Evolutionary conservation across 306 rosid genomes (phyloP), one percentile per base, ranked within the genome.

Genomic region (Cyclanthera cordifolia): DNA sequence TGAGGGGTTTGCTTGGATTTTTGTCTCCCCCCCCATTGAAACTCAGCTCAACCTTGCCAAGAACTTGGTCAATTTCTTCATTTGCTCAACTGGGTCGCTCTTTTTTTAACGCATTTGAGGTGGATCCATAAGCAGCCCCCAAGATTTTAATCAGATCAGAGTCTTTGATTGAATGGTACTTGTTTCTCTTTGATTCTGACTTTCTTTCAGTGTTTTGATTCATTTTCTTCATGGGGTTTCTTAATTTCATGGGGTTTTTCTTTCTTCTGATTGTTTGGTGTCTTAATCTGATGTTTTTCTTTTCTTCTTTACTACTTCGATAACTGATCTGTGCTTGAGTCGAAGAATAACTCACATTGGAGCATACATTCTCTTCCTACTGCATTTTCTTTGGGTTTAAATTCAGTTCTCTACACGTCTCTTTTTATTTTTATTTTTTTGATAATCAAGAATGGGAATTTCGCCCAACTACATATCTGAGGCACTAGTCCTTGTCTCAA

Each of bases 91-190:
- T 81, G 79, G 75, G 80, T 71, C 45, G 76, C 70, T 72, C 58
- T 45, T 57, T 77, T 54, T 76, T 70, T 71, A 66, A 17, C 61
- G 71, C 61, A 25, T 65, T 70, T 71, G 76, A 68, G 76, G 87
- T 81, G 83, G 99, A 93, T 87, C 94, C 88, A 67, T 71, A 67
- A 74, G 75, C 80, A 71, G n/a, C 27, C 27, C 63, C 81, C 46
- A 23, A 74, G 85, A 58, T 76, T 84, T 79, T 82, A 89, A 87
- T 89, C 90, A 15, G 84, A 89, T 82, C 84, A 81, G 73, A 57
- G 66, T 74, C 57, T 73, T 47, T 41, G 3, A 19, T 48, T 46
- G n/a, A 69, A 93, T 92, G 98, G 98, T 92, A 92, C 46, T 47
- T 54, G 21, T 56, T 43, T 71, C 71, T 71, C 67, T 52, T 16